Evolutionary conservation across 768 basidiomycete genomes (phyloP).

Genomic region (Agrocybe pediades): DNA sequence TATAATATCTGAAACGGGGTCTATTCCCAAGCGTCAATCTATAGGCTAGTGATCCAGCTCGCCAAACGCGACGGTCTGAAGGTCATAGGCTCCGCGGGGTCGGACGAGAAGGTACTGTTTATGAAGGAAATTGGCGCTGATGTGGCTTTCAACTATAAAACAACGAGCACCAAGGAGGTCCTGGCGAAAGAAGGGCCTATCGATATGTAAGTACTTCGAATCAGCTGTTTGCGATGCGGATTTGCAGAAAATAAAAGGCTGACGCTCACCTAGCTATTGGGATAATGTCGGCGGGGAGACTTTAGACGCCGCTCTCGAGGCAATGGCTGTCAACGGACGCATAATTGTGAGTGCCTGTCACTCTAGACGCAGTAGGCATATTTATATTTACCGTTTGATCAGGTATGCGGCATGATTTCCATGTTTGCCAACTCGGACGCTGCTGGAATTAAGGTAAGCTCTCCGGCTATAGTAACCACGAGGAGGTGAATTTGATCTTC

Average conservation of each 20-base stretch:
- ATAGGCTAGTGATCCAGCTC: conserved; percentile 50
- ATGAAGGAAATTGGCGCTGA: conserved; percentile 62
- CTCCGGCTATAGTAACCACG: background rate
- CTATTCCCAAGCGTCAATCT: background rate
- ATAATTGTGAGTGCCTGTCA: conserved; percentile 37
- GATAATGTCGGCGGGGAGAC: conserved; percentile 65
- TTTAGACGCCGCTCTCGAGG: conserved; percentile 54
- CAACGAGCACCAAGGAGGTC: conserved; percentile 45
- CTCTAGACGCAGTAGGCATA: background rate
- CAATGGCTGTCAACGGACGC: conserved; percentile 6
- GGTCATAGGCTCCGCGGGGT: conserved; percentile 72
- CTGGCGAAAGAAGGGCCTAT: conserved; percentile 55
- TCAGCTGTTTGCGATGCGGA: background rate
- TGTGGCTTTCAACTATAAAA: conserved; percentile 76
- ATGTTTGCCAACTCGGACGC: conserved; percentile 32
- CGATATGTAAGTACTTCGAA: conserved; percentile 33
- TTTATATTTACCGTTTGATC: too few species aligned
- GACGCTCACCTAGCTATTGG: conserved; percentile 38
- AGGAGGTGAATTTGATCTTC: too few species aligned
- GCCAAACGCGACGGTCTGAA: conserved; percentile 44
- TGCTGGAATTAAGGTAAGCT: conserved; percentile 25
- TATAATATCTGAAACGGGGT: background rate
- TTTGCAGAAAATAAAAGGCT: too few species aligned
- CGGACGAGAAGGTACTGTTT: conserved; percentile 69
- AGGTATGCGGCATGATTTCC: conserved; percentile 45